Base-by-base conservation (phyloP, 2,329 filamentous ascomycete genomes). In the Venturia asperata region DNA sequence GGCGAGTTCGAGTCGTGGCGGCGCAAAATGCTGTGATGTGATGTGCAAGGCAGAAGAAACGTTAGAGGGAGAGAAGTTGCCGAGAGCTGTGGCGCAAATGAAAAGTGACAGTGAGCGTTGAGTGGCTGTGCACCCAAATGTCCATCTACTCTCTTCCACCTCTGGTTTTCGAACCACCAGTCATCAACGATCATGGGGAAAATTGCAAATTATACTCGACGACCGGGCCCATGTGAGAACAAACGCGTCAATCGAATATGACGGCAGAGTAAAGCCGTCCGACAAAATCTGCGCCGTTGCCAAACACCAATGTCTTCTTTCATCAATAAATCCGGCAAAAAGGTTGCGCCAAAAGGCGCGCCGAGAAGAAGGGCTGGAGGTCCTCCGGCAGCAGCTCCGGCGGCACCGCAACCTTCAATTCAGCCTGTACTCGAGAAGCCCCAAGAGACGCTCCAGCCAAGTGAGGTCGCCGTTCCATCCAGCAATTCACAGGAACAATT, bases 281-380 rank as follows among this genome's bases (percentile, higher is more conserved):
- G 3, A 9, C 39, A 2, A 34, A 52, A 19, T n/a, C 41, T 7
- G 27, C 60, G 41, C 60, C 41, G 17, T 15, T 3, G 15, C 11
- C 13, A 39, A 27, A 41, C 49, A 34, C 15, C 63, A 58, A 65
- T 65, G 64, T 65, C 64, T 24, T 65, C 64, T 42, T 65, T 65
- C 43, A 65, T 65, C 64, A 65, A 65, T 41, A 65, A 65, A 56
- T 49, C 62, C 27, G 64, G 64, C 64, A 61, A 62, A 42, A 65
- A 65, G 56, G 52, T 65, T 62, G 64, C 37, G 37, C 64, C 64
- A 21, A 65, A 65, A 27, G 64, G 52, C n/a, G 39, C 64, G 9
- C 52, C 45, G 13, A 34, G 64, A 11, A 37, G 64, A n/a, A 37
- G 64, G 7, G 55, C 37, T 24, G 56, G 30, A 41, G 55, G 43